Evolutionary conservation across 257 asterid genomes (phyloP).

Genomic region (Nicotiana noctiflora): DNA sequence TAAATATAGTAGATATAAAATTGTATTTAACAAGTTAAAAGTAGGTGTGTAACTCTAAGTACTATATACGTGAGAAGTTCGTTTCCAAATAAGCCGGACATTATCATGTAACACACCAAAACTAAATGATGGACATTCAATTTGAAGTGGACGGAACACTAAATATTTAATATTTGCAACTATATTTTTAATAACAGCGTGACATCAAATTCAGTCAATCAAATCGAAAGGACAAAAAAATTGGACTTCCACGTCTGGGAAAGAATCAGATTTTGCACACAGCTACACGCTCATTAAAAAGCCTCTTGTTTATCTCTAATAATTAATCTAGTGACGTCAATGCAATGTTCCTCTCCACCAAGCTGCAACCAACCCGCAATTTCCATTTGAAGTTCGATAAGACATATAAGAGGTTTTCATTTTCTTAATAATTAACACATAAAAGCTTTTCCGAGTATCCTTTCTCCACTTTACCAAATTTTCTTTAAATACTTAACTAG

Average conservation of each 20-base stretch:
- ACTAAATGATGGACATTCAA: not conserved
- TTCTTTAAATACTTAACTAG: not conserved
- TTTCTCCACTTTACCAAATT: not conserved
- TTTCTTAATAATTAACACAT: not conserved
- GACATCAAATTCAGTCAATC: not conserved
- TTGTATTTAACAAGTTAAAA: not conserved
- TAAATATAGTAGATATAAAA: no score
- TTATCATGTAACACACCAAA: not conserved
- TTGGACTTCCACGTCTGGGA: not conserved
- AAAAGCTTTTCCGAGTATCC: not conserved
- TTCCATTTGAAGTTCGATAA: not conserved
- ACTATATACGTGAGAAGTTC: not conserved
- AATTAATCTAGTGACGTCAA: not conserved
- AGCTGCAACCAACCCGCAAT: not conserved
- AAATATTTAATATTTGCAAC: not conserved
- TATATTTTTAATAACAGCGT: not conserved
- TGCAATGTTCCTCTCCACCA: not conserved
- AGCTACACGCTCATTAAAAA: not conserved
- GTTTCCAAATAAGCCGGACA: not conserved
- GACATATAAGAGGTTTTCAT: not conserved
- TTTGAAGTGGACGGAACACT: not conserved
- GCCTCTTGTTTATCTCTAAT: not conserved
- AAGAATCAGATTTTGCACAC: not conserved
- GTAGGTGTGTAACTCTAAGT: not conserved
- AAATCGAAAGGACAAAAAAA: not conserved